phyloP scores from a whole-genome alignment of 2,329 filamentous ascomycete species.

The Epichloe amarillans region DNA sequence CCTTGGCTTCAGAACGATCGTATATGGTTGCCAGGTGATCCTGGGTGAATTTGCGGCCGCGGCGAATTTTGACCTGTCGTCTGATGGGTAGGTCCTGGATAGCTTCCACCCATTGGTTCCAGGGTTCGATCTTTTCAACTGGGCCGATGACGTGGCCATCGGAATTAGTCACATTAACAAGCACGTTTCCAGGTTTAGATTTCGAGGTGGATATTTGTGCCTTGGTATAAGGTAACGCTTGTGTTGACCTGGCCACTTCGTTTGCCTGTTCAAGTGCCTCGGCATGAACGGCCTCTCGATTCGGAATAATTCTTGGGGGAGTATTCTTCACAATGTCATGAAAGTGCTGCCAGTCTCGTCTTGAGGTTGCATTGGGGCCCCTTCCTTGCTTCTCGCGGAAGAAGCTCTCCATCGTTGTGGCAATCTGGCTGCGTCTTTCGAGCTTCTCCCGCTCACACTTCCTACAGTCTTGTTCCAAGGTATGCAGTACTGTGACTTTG shows the following conservation, averaged over 20 bases:
- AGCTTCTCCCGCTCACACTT: conserved; percentile 16
- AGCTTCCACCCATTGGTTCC: conserved; percentile 27
- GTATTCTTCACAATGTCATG: conserved; percentile 4
- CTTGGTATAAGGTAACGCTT: background rate
- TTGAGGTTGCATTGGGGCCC: conserved; percentile 7
- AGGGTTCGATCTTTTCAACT: conserved; percentile 22
- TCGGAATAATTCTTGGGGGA: background rate
- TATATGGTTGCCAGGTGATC: conserved; percentile 27
- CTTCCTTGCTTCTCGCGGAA: conserved; percentile 19
- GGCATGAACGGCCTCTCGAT: conserved; percentile 1
- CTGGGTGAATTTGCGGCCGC: conserved; percentile 26
- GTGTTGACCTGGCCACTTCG: conserved; percentile 3
- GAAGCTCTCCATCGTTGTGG: conserved; percentile 20
- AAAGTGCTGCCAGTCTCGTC: conserved; percentile 8
- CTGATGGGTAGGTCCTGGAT: conserved; percentile 25
- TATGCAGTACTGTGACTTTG: conserved; percentile 20
- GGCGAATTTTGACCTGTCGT: conserved; percentile 28
- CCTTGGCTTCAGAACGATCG: conserved; percentile 27
- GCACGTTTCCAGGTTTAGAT: conserved; percentile 6
- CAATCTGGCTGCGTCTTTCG: conserved; percentile 15
- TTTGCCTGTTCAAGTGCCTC: conserved; percentile 3
- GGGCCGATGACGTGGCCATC: conserved; percentile 25
- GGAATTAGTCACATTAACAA: conserved; percentile 24
- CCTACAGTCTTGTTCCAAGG: conserved; percentile 20
- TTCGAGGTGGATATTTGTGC: background rate